Base-by-base conservation (phyloP, 805 yeast species). In the Lipomyces mesembrius region DNA sequence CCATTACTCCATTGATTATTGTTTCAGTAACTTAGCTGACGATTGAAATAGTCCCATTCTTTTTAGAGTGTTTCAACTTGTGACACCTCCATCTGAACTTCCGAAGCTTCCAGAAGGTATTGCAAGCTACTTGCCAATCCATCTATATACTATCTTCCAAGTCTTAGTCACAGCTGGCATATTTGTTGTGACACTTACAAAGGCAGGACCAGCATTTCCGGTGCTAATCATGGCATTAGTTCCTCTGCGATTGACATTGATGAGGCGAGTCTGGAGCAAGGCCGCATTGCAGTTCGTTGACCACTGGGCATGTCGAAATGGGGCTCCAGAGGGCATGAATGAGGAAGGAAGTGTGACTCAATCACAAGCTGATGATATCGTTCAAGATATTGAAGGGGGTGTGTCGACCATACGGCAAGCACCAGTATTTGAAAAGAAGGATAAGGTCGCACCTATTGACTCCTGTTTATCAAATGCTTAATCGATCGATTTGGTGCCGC, bases 71-170 rank as follows among this genome's bases (percentile, higher is more conserved):
- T 25, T 25, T 25, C 9, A 52, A 4, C 55, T 52, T 12, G 34
- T 52, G 14, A 52, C 55, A 8, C 55, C 55, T 4, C 17, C 55
- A 6, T 25, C 34, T 29, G 55, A 52, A 29, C 55, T 52, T 29
- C 55, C 55, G 34, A 14, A 22, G 17, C 32, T 52, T 25, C 55
- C 55, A 17, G 34, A 29, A 29, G 55, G 55, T 3, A 29, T 52
- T 25, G 22, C 27, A 14, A 29, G 55, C 17, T 52, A 52, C 22
- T 25, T 11, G 55, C 32, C 27, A 4, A 17, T 52, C 34, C 55
- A 52, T 52, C 34, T 29, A 11, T 52, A 52, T 52, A 52, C 55
- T 25, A 22, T 52, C 9, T 25, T 52, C 55, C 55, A 52, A 17
- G 34, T 52, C 1, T 12, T 52, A 34, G 22, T 52, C 17, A 52